Evolutionary conservation across 2,329 filamentous ascomycete species (phyloP).

Genomic region (Hypoxylon sp.): DNA sequence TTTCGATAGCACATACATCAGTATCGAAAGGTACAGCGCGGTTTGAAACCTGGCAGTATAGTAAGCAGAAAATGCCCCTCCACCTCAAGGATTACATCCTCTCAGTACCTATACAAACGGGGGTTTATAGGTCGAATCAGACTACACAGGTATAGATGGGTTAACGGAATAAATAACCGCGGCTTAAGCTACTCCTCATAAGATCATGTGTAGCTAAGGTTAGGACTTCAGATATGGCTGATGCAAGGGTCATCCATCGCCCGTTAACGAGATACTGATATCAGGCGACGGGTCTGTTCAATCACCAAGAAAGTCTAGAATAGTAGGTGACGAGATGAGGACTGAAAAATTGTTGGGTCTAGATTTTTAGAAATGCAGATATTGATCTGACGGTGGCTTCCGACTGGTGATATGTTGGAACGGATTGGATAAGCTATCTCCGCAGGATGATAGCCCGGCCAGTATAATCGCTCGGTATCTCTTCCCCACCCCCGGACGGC

Average conservation of each 20-base stretch:
- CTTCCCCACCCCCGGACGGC: constrained; percentile 37
- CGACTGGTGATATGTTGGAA: constrained; percentile 25
- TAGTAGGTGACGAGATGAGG: background rate
- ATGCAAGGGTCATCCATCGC: background rate
- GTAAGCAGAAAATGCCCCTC: background rate
- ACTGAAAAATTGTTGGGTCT: too few species aligned
- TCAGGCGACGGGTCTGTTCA: background rate
- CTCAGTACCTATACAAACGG: too few species aligned
- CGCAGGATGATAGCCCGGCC: constrained; percentile 14
- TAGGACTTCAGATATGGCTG: background rate
- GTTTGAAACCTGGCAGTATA: background rate
- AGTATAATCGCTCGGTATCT: constrained; percentile 21
- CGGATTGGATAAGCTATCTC: constrained; percentile 34
- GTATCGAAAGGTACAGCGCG: background rate
- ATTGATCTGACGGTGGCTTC: constrained; percentile 23
- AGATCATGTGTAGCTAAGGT: too few species aligned
- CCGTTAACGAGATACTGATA: background rate
- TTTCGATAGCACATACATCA: background rate
- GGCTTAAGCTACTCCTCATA: background rate
- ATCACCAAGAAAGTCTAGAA: background rate
- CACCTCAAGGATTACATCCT: background rate
- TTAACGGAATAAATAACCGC: too few species aligned
- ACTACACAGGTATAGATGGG: too few species aligned
- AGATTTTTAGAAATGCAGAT: too few species aligned
- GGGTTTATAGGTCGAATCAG: too few species aligned